Conservation (phyloP, 176 grass and related monocot species). For the Otatea glauca region DNA sequence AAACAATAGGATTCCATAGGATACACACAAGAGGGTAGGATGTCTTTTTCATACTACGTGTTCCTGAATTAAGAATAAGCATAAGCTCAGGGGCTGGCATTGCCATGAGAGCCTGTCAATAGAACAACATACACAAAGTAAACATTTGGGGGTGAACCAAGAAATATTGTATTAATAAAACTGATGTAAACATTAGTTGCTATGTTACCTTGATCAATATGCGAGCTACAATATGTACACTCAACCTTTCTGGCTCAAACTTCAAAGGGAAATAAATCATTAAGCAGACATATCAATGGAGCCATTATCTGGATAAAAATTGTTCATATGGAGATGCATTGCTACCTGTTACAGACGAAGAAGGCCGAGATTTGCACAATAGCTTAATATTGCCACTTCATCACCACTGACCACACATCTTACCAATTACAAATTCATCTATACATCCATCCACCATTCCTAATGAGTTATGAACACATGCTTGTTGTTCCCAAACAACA, state of each 20-base stretch:
- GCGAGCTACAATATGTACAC: constrained; percentile 69
- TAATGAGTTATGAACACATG: background rate
- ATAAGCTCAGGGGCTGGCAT: constrained; percentile 88
- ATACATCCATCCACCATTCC: background rate
- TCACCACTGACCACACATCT: background rate
- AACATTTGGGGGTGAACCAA: constrained; percentile 17
- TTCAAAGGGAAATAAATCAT: constrained; percentile 46
- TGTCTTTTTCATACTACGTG: constrained; percentile 71
- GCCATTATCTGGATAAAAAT: background rate
- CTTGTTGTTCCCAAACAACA: background rate
- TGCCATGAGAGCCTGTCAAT: constrained; percentile 91
- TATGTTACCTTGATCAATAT: constrained; percentile 83
- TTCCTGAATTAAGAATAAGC: constrained; percentile 96
- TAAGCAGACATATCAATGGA: constrained; percentile 10
- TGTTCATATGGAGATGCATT: background rate
- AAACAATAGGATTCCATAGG: background rate
- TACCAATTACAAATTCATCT: background rate
- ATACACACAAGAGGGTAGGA: background rate
- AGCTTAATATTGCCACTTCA: constrained; percentile 7
- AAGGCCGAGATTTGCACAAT: constrained; percentile 76
- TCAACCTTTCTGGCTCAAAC: constrained; percentile 92
- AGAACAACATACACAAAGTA: constrained; percentile 44
- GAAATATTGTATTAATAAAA: constrained; percentile 4
- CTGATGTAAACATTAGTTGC: constrained; percentile 15
- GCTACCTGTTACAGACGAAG: constrained; percentile 90